These are phyloP conservation scores for Chlamydomonas schloesseri DNA, from an alignment of 139 green algal species.

Conservation along the genomic window DNA sequence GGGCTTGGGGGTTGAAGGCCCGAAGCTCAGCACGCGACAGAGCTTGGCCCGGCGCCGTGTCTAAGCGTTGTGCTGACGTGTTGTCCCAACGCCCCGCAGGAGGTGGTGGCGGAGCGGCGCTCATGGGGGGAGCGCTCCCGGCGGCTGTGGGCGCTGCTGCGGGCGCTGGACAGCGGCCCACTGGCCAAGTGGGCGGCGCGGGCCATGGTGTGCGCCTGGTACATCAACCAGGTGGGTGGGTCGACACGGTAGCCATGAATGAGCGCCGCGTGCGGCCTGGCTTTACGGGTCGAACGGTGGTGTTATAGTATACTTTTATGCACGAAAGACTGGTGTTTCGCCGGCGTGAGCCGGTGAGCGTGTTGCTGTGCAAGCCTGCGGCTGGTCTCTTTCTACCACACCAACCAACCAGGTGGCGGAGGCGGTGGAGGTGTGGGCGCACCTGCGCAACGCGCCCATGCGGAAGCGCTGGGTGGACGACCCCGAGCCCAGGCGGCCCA, in stretches of 20 bases:
- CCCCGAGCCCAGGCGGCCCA: conserved; percentile 10
- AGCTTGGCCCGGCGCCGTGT: too few species aligned
- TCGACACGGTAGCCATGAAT: too few species aligned
- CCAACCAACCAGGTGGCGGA: conserved; percentile 19
- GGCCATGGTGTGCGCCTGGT: conserved; percentile 42
- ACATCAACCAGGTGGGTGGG: conserved; percentile 43
- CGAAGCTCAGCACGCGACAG: too few species aligned
- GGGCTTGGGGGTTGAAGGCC: too few species aligned
- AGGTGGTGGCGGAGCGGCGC: not conserved
- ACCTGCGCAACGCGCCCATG: not conserved
- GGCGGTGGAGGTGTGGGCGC: conserved; percentile 3
- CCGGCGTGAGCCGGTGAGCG: too few species aligned
- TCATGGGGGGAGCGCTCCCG: not conserved
- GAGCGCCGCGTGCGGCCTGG: too few species aligned
- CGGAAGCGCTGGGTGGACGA: conserved; percentile 1
- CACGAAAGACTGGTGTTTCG: too few species aligned
- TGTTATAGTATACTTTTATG: too few species aligned
- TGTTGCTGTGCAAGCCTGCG: too few species aligned
- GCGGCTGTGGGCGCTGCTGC: conserved; percentile 1
- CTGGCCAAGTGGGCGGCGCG: conserved; percentile 35
- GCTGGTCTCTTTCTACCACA: too few species aligned
- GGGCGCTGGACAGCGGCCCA: conserved; percentile 42
- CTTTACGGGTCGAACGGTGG: too few species aligned
- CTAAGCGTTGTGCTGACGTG: too few species aligned
- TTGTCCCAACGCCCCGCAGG: not conserved